These are phyloP conservation scores for Periglandula ipomoeae DNA, from an alignment of 2,329 filamentous ascomycete species.

Conservation along the genomic window DNA sequence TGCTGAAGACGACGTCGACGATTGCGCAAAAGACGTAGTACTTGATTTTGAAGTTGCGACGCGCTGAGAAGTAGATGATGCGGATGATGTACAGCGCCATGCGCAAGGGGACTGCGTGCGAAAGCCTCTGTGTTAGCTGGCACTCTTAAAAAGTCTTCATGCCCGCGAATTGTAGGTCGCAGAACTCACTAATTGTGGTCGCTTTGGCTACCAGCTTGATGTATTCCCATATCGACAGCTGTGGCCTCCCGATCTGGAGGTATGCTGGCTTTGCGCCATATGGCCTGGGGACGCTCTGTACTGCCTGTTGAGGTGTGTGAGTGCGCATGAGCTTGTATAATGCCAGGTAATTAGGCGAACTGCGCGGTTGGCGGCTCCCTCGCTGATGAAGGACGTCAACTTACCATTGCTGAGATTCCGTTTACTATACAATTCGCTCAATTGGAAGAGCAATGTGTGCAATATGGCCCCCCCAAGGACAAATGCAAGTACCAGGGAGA, in stretches of 20 bases:
- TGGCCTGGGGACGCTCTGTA: background rate
- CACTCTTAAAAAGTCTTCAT: background rate
- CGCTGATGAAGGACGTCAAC: background rate
- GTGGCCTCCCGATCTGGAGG: constrained; percentile 4
- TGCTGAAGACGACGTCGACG: constrained; percentile 11
- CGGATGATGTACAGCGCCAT: constrained; percentile 4
- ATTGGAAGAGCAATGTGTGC: too few species aligned
- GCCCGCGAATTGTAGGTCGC: background rate
- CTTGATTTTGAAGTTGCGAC: constrained; percentile 7
- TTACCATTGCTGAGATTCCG: background rate
- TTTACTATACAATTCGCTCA: too few species aligned
- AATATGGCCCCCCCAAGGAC: too few species aligned
- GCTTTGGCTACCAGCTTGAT: constrained; percentile 6
- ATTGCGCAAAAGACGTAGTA: constrained; percentile 11
- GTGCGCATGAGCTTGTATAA: background rate
- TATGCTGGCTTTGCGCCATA: background rate
- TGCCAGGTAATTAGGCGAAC: too few species aligned
- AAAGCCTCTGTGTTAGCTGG: too few species aligned
- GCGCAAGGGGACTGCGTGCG: constrained; percentile 5
- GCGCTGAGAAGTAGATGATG: constrained; percentile 8
- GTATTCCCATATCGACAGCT: constrained; percentile 5
- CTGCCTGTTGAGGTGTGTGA: background rate
- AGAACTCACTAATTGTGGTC: constrained; percentile 4
- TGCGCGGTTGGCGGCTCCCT: too few species aligned
- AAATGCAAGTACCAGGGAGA: too few species aligned